These are phyloP conservation scores for Eutrema salsugineum DNA, from an alignment of 441 rosid genomes.

Conservation along the genomic window DNA sequence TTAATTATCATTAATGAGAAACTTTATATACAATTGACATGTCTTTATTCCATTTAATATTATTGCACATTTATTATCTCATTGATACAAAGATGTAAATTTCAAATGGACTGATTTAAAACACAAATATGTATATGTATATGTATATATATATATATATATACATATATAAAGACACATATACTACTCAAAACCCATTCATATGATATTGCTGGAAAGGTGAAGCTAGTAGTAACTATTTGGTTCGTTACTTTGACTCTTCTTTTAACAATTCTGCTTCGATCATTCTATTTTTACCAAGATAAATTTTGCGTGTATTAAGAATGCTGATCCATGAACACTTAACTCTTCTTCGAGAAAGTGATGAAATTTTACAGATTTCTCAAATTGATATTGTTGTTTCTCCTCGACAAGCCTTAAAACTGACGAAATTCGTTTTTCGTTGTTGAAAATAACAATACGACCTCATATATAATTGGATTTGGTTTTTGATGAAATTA, in stretches of 20 bases:
- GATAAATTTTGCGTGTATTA: too few relatives aligned
- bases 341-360: too few relatives aligned
- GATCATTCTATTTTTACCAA: neutral
- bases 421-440: neutral
- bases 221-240: neutral
- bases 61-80: neutral
- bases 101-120: neutral
- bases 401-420: neutral
- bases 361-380: too few relatives aligned
- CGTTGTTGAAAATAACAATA: neutral
- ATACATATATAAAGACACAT: neutral
- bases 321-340: too few relatives aligned
- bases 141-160: too few relatives aligned
- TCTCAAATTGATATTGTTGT: too few relatives aligned
- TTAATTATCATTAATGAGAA: neutral
- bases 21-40: neutral
- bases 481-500: neutral
- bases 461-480: neutral
- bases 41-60: neutral
- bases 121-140: neutral
- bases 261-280: neutral
- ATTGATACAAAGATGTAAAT: neutral
- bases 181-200: neutral
- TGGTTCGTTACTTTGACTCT: neutral
- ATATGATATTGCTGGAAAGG: neutral